A percentile compares a stretch with the other conserved stretches of the same genome.
phyloP scores from a whole-genome alignment of 2,329 filamentous ascomycete species.

The Fusarium dimerum region DNA sequence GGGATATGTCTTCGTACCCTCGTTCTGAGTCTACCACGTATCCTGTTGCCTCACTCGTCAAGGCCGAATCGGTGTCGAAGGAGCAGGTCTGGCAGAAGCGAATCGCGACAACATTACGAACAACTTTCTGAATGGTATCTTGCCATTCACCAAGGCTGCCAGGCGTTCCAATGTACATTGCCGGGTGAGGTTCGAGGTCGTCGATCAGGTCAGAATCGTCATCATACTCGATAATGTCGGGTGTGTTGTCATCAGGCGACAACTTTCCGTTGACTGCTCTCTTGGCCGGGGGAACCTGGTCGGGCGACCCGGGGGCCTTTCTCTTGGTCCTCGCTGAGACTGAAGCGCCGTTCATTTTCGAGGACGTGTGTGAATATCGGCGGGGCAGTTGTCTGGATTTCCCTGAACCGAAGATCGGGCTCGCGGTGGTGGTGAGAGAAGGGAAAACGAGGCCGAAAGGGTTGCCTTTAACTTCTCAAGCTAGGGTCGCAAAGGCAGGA shows the following conservation, averaged over 20 bases:
- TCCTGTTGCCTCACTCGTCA: slow-evolving; percentile 93
- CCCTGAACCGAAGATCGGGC: slow-evolving; percentile 9
- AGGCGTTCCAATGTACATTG: slow-evolving; percentile 40
- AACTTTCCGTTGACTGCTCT: slow-evolving; percentile 47
- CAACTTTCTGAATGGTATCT: slow-evolving; percentile 89
- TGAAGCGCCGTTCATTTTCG: slow-evolving; percentile 46
- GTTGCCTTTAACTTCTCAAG: slow-evolving; percentile 8
- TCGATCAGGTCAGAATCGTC: slow-evolving; percentile 46
- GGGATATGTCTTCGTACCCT: slow-evolving; percentile 56
- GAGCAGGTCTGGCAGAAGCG: slow-evolving; percentile 97
- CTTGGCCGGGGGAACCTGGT: slow-evolving; percentile 38
- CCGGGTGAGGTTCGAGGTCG: slow-evolving; percentile 36
- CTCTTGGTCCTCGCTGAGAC: slow-evolving; percentile 50
- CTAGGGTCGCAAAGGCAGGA: slow-evolving; percentile 23
- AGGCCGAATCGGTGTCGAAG: slow-evolving; percentile 94
- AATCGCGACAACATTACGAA: slow-evolving; percentile 96
- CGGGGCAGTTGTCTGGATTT: slow-evolving; percentile 1
- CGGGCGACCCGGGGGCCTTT: slow-evolving; percentile 49
- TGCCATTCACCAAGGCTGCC: slow-evolving; percentile 73
- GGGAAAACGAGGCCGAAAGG: slow-evolving; percentile 7
- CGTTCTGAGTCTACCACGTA: slow-evolving; percentile 95
- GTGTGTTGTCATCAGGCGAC: slow-evolving; percentile 52
- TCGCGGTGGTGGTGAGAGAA: slow-evolving; percentile 12
- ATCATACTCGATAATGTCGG: slow-evolving; percentile 43
- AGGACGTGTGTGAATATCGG: slow-evolving; percentile 5